These are phyloP conservation scores for Neurospora sp. DNA, from an alignment of 2,329 filamentous ascomycete species.

Conservation along the genomic window DNA sequence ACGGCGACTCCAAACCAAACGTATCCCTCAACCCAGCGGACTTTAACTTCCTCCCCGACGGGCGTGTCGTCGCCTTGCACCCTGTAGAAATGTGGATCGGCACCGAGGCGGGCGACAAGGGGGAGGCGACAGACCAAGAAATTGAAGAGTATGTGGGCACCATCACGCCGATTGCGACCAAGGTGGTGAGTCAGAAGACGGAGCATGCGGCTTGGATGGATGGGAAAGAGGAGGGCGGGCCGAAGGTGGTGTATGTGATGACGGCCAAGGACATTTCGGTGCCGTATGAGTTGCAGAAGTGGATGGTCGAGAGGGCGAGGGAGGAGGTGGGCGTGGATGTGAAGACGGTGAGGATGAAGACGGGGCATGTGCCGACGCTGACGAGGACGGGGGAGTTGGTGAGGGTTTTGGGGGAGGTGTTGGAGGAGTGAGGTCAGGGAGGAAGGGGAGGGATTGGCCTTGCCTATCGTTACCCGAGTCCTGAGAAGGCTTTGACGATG, in stretches of 20 bases:
- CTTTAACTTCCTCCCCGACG: background rate
- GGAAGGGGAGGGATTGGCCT: too few relatives aligned
- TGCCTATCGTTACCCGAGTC: too few relatives aligned
- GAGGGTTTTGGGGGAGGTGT: conserved; percentile 1
- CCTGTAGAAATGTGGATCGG: background rate
- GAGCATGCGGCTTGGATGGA: conserved; percentile 4
- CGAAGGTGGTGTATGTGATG: conserved; percentile 4
- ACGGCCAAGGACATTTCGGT: conserved; percentile 2
- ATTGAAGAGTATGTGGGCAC: background rate
- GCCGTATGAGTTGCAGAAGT: conserved; percentile 4
- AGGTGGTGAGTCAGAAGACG: background rate
- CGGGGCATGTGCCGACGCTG: conserved; percentile 6
- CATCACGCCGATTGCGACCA: background rate
- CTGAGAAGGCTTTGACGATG: too few relatives aligned
- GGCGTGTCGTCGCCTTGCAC: background rate
- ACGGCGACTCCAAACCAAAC: background rate
- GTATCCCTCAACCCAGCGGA: background rate
- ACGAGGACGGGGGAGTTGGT: conserved; percentile 5
- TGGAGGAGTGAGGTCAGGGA: background rate
- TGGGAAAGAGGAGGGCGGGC: background rate
- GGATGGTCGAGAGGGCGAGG: conserved; percentile 3
- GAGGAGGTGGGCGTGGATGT: conserved; percentile 1
- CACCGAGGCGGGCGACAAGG: background rate
- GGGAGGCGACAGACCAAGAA: background rate
- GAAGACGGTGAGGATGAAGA: conserved; percentile 3